These are phyloP conservation scores for Ceriops decandra DNA, from an alignment of 345 rosid species.

Conservation along the genomic window DNA sequence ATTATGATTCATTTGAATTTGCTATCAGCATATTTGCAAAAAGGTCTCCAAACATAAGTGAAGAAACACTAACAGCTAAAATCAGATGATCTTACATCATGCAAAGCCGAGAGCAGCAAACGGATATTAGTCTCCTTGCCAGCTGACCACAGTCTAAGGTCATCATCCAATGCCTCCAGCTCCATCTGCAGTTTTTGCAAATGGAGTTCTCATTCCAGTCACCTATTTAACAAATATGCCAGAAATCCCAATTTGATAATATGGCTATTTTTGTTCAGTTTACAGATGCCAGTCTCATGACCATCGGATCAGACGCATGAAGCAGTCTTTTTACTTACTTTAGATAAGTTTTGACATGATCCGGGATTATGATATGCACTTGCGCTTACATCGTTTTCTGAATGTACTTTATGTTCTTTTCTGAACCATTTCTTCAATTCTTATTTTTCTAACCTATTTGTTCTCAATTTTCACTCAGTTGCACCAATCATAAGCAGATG, in stretches of 20 bases:
- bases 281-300: background rate
- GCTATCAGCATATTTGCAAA: too few relatives aligned
- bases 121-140: conserved; percentile 75
- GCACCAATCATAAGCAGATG: background rate
- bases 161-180: conserved; percentile 56
- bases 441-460: background rate
- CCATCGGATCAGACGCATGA: too few relatives aligned
- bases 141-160: conserved; percentile 61
- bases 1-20: too few relatives aligned
- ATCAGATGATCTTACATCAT: conserved; percentile 44
- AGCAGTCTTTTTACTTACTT: too few relatives aligned
- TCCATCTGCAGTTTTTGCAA: conserved; percentile 42
- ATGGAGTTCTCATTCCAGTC: background rate
- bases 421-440: conserved; percentile 31
- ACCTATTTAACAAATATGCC: background rate
- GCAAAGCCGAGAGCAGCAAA: conserved; percentile 70
- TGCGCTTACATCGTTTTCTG: conserved; percentile 37
- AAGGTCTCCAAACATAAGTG: background rate
- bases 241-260: background rate
- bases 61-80: background rate
- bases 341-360: background rate
- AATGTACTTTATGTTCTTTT: conserved; percentile 35
- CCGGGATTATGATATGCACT: background rate
- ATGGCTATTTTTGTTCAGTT: background rate
- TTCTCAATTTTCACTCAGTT: background rate